These are phyloP conservation scores for Gymnopilus junonius DNA, from an alignment of 768 basidiomycete genomes.

Conservation along the genomic window DNA sequence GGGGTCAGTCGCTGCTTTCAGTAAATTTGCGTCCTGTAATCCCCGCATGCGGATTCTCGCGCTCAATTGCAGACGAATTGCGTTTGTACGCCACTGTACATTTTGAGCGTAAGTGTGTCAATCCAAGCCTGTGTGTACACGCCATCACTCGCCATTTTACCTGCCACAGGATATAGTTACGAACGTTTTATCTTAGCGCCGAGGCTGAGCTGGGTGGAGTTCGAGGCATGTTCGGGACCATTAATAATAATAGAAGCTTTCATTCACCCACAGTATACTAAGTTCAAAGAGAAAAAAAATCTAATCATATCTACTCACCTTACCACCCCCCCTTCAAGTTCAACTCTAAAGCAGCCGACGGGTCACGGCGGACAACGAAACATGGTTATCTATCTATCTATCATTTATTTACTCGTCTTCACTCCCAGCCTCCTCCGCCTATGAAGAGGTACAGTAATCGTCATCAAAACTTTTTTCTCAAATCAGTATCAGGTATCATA, in stretches of 20 bases:
- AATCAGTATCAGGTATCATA: neutral
- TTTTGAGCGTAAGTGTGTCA: neutral
- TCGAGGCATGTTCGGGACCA: constrained; percentile 1
- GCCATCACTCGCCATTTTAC: neutral
- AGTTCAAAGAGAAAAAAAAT: neutral
- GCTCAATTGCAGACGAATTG: neutral
- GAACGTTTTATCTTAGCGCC: constrained; percentile 1
- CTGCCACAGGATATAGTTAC: neutral
- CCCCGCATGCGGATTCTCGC: neutral
- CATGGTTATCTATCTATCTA: constrained; percentile 1
- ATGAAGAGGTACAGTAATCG: too few species aligned
- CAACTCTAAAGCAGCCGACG: neutral
- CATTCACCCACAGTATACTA: too few species aligned
- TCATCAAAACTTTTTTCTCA: too few species aligned
- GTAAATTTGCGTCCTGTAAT: neutral
- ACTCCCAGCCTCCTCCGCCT: neutral
- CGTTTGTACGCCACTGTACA: neutral
- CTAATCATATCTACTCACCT: neutral
- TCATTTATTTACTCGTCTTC: neutral
- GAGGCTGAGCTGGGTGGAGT: neutral
- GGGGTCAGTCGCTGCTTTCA: too few species aligned
- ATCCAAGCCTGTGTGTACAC: neutral
- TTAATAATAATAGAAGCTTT: too few species aligned
- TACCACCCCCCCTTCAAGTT: neutral
- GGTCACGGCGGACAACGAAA: neutral